These are phyloP conservation scores for Auriscalpium orientale DNA, from an alignment of 768 basidiomycete genomes.

Conservation along the genomic window DNA sequence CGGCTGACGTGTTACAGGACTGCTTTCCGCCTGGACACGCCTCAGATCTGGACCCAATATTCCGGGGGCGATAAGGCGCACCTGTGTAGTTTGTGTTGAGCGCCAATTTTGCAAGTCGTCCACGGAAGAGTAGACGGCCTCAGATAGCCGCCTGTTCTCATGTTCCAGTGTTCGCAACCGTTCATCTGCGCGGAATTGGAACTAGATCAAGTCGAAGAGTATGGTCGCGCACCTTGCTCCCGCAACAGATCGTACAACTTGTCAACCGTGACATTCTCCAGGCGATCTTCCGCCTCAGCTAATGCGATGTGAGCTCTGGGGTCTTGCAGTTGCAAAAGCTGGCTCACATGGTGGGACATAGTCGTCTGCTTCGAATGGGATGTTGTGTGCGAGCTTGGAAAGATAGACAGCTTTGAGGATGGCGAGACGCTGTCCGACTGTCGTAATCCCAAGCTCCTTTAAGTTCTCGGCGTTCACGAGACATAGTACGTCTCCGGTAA, in stretches of 20 bases:
- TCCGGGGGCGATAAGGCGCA: slow-evolving; percentile 21
- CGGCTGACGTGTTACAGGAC: slow-evolving; percentile 57
- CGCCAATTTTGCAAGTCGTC: slow-evolving; percentile 53
- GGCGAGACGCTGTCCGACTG: slow-evolving; percentile 84
- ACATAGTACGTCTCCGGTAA: slow-evolving; percentile 85
- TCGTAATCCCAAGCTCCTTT: slow-evolving; percentile 80
- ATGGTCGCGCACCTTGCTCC: slow-evolving; percentile 55
- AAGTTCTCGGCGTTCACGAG: slow-evolving; percentile 78
- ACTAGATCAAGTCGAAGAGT: neutral
- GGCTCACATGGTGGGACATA: slow-evolving; percentile 85
- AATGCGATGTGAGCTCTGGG: neutral
- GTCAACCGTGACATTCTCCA: slow-evolving; percentile 52
- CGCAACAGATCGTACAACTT: slow-evolving; percentile 58
- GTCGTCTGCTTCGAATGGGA: slow-evolving; percentile 76
- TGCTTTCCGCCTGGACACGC: slow-evolving; percentile 24
- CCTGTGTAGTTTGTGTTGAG: slow-evolving; percentile 5
- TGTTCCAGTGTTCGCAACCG: slow-evolving; percentile 66
- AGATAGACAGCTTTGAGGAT: slow-evolving; percentile 92
- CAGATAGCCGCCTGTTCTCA: slow-evolving; percentile 66
- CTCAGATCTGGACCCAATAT: slow-evolving; percentile 12
- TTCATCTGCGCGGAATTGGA: slow-evolving; percentile 39
- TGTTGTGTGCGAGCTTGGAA: slow-evolving; percentile 74
- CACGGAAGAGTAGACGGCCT: slow-evolving; percentile 51
- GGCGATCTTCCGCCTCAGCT: slow-evolving; percentile 56
- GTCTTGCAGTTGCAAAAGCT: neutral